phyloP scores from a whole-genome alignment of 306 rosid species.

The Myrica gale region DNA sequence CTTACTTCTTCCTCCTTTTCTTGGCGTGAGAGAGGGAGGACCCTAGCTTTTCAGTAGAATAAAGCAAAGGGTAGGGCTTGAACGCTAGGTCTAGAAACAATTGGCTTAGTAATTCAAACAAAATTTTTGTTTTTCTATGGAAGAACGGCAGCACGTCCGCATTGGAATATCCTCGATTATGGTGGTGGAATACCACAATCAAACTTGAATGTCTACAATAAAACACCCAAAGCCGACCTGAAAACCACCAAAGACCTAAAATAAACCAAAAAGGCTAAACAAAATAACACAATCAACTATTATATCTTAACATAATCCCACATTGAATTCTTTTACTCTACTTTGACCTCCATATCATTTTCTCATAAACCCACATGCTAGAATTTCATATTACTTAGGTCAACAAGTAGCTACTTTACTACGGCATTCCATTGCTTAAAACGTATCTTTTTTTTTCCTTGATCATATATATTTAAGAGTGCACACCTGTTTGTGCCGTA shows the following conservation, averaged over 20 bases:
- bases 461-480: slow-evolving; percentile 9
- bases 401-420: neutral
- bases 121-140: too few relatives aligned
- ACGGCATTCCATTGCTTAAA: neutral
- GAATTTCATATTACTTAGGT: neutral
- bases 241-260: too few relatives aligned
- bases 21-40: neutral
- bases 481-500: slow-evolving; percentile 24
- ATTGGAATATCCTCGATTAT: too few relatives aligned
- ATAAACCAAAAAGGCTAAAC: too few relatives aligned
- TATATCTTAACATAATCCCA: neutral
- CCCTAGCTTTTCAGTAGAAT: neutral
- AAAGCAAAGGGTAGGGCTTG: neutral
- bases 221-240: too few relatives aligned
- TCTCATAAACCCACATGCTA: neutral
- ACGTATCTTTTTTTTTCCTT: neutral
- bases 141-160: too few relatives aligned
- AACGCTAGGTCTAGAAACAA: neutral
- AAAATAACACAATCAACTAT: too few relatives aligned
- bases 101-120: neutral
- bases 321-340: neutral
- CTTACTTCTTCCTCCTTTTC: neutral
- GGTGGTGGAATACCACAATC: too few relatives aligned
- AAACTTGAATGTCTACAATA: too few relatives aligned
- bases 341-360: neutral